These are phyloP conservation scores for Aspergillus egyptiacus DNA, from an alignment of 495 filamentous ascomycete species.

Conservation along the genomic window DNA sequence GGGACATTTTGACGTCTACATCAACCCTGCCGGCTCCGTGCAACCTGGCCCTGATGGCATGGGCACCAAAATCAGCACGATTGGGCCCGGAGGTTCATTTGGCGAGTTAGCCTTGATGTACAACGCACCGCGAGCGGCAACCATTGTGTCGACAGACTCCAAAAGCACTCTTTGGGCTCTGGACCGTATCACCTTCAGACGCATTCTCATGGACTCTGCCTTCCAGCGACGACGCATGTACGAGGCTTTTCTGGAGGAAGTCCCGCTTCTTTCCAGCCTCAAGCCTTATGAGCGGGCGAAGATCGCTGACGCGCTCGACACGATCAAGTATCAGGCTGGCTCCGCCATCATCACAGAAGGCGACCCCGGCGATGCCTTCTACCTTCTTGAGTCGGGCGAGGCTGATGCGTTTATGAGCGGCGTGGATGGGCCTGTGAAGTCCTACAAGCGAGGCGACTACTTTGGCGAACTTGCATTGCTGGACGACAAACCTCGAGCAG, in stretches of 20 bases:
- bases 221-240: constrained; percentile 96
- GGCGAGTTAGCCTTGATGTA: constrained; percentile 98
- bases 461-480: constrained; percentile 92
- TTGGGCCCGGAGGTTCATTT: constrained; percentile 89
- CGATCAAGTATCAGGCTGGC: constrained; percentile 75
- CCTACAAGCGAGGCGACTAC: constrained; percentile 87
- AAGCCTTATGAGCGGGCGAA: constrained; percentile 90
- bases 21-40: constrained; percentile 72
- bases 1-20: constrained; percentile 84
- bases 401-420: constrained; percentile 77
- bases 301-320: constrained; percentile 93
- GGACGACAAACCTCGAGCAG: constrained; percentile 90
- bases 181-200: constrained; percentile 93
- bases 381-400: constrained; percentile 81
- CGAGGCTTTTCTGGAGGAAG: constrained; percentile 95
- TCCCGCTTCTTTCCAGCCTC: constrained; percentile 76
- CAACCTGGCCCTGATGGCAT: constrained; percentile 79
- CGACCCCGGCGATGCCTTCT: constrained; percentile 88
- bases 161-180: constrained; percentile 85
- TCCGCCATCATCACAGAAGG: constrained; percentile 84
- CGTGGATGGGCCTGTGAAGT: constrained; percentile 59
- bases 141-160: constrained; percentile 76
- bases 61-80: constrained; percentile 75
- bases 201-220: constrained; percentile 96
- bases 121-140: constrained; percentile 95